Evolutionary conservation across 2,329 filamentous ascomycete genomes (phyloP), one percentile per base, ranked within the genome.

Genomic region (Rugonectria rugulosa): DNA sequence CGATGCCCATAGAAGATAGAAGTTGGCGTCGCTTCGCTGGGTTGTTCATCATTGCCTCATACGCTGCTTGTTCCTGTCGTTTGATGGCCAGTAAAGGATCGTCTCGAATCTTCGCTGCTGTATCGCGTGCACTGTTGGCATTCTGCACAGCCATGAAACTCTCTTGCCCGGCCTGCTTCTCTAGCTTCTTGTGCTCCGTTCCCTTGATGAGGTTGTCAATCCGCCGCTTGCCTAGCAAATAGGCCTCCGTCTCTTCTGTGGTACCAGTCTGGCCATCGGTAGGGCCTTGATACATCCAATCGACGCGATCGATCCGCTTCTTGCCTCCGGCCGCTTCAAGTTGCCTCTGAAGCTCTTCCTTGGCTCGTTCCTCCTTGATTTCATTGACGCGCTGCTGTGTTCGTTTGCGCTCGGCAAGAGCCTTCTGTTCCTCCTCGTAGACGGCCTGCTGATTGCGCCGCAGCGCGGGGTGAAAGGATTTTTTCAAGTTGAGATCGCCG

Each of bases 241-340:
- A 99, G 4, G 90, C 92, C 70, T 99, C 95, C 77, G 91, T 92
- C 75, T 98, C 95, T 73, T 97, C 94, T 5, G 84, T 85, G 32
- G 86, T 91, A 24, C 89, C 89, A n/a, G 81, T 79, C 68, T 90
- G 88, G 29, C 91, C 91, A 68, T 85, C 81, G 44, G 88, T 89
- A 7, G 95, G 92, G 1, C 94, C 94, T 66, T 89, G 87, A 75
- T 99, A 99, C 92, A 99, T 97, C 91, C 95, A 99, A 68, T 98
- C 95, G 21, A 99, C 94, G 29, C 92, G 87, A 66, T 94, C 88
- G 24, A 89, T 78, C 48, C 89, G 84, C 70, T 92, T 93, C 67
- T 84, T 86, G 52, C 93, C 92, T 31, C 95, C 95, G 1, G 92
- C 89, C 3, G 89, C 88, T 75, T 97, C 95, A 53, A 97, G 91